Evolutionary conservation across 495 filamentous ascomycete species (phyloP), one percentile per base, ranked within the genome.

Genomic region (Trichoderma erinaceum): DNA sequence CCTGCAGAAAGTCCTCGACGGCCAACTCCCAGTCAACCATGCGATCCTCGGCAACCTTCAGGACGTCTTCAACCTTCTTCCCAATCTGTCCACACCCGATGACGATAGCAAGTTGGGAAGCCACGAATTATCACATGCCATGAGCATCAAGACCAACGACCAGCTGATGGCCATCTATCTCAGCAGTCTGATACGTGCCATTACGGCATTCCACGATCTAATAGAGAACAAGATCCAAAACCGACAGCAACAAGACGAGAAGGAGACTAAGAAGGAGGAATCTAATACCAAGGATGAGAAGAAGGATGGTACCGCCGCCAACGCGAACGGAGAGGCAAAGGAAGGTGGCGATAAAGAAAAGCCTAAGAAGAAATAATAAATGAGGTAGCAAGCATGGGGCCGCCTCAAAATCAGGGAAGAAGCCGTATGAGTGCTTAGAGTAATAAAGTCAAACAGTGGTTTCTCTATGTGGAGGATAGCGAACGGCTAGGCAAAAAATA

Each of bases 201-300:
- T 99, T 73, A 98, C 95, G 10, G 96, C 95, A 16, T 99, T 98
- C 88, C 95, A 99, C 77, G 95, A 99, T 78, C 81, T 99, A 70
- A 99, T 99, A 73, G 95, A 99, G 84, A 99, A 99, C 81, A 99
- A 99, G 88, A 97, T 98, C 69, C 95, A 98, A 82, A 99, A 99
- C 81, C 82, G 93, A 73, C 94, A 97, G 80, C 91, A 94, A 76
- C 92, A 96, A 78, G 95, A 97, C 75, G 95, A 99, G 76, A 92
- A 90, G 78, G 92, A 97, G 71, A 86, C 85, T 67, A 90, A 89
- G 84, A 89, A 90, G 78, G 88, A 90, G 64, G 89, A 92, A 70
- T 86, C 83, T 68, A 88, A 89, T 75, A 81, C 78, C 67, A 83
- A 86, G 71, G 84, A 87, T 69, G 77, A 82, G 68, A 79, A 75